phyloP scores from a whole-genome alignment of 2,329 filamentous ascomycete genomes.

The Huntiella decipiens region DNA sequence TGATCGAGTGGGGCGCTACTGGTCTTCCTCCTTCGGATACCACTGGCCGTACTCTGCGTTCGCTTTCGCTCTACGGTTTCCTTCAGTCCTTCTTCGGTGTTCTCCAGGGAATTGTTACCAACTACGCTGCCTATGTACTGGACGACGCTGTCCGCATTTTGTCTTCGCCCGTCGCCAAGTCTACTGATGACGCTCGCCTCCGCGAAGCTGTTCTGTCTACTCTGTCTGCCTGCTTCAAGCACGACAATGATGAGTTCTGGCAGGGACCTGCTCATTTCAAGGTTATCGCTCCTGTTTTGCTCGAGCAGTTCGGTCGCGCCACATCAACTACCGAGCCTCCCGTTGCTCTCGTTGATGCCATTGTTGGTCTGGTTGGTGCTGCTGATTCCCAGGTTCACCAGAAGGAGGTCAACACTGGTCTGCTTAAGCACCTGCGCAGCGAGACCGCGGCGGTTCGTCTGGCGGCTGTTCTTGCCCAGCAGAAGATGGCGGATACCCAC shows the following conservation, averaged over 20 bases:
- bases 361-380: constrained; percentile 62
- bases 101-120: constrained; percentile 85
- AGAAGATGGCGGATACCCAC: constrained; percentile 56
- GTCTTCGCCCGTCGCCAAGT: constrained; percentile 22
- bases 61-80: constrained; percentile 67
- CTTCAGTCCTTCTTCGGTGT: constrained; percentile 60
- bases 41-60: constrained; percentile 38
- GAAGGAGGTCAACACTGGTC: constrained; percentile 63
- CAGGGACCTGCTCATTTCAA: constrained; percentile 76
- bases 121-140: constrained; percentile 70
- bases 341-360: constrained; percentile 47
- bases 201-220: constrained; percentile 54
- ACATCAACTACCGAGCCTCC: constrained; percentile 18
- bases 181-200: constrained; percentile 34
- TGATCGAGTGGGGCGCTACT: constrained; percentile 60
- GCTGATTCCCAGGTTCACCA: constrained; percentile 77
- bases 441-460: constrained; percentile 55
- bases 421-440: constrained; percentile 62
- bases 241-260: constrained; percentile 94
- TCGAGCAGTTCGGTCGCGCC: constrained; percentile 38
- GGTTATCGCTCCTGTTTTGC: constrained; percentile 48
- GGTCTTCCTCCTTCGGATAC: constrained; percentile 43
- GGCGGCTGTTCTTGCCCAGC: constrained; percentile 65
- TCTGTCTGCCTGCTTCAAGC: constrained; percentile 56
- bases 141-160: constrained; percentile 53